These are phyloP conservation scores for Eimeria acervulina DNA, from an alignment of 169 alveolate genomes.

Conservation along the genomic window DNA sequence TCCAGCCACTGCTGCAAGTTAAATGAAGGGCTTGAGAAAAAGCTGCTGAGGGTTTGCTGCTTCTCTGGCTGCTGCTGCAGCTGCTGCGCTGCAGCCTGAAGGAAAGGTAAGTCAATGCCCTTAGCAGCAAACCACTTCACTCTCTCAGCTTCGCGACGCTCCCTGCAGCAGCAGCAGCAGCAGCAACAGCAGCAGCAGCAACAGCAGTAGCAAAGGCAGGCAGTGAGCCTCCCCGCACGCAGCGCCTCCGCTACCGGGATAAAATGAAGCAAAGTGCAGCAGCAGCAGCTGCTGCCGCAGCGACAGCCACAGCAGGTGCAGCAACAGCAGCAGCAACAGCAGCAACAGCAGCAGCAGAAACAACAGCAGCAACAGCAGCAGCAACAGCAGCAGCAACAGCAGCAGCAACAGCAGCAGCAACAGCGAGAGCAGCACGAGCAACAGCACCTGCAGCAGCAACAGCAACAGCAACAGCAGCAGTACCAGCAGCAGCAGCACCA, in stretches of 20 bases:
- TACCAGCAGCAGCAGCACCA: conserved; percentile 57
- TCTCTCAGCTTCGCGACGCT: neutral
- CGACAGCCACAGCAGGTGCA: neutral
- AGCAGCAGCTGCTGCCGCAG: neutral
- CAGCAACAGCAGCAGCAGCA: conserved; percentile 41
- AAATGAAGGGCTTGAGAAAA: neutral
- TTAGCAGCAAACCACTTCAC: conserved; percentile 1
- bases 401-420: conserved; percentile 7
- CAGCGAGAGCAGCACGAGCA: neutral
- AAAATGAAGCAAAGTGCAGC: too few relatives aligned
- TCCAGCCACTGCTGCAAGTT: neutral
- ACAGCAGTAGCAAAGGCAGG: neutral
- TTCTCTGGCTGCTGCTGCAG: conserved; percentile 37
- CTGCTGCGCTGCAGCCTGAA: conserved; percentile 43
- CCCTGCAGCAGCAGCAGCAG: conserved; percentile 46
- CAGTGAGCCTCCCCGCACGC: too few relatives aligned
- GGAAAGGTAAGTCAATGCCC: conserved; percentile 23
- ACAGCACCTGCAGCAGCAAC: neutral
- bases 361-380: neutral
- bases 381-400: neutral
- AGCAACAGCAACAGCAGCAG: neutral
- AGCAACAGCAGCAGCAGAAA: too few relatives aligned
- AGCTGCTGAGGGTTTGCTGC: neutral
- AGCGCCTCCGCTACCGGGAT: too few relatives aligned
- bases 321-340: neutral